A percentile compares a stretch with the other conserved stretches of the same genome.
phyloP scores from a whole-genome alignment of 2,329 filamentous ascomycete species.

The Lachnellula occidentalis region DNA sequence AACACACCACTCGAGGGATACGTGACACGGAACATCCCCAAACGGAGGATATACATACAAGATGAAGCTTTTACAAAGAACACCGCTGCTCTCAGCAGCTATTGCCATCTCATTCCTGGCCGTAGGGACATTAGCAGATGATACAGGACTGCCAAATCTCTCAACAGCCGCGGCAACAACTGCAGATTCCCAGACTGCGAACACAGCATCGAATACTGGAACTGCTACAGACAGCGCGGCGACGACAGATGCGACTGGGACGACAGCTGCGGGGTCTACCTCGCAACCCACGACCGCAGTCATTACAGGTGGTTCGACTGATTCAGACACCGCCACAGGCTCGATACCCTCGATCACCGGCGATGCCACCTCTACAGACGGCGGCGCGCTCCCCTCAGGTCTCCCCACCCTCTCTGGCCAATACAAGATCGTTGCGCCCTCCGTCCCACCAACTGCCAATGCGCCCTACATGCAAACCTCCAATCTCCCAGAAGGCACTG shows the following conservation, averaged over 20 bases:
- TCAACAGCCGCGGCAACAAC: slow-evolving; percentile 22
- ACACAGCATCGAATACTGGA: slow-evolving; percentile 16
- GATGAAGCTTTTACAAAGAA: slow-evolving; percentile 18
- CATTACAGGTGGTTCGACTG: slow-evolving; percentile 16
- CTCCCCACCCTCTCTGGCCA: slow-evolving; percentile 52
- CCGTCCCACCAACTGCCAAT: slow-evolving; percentile 74
- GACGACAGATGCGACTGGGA: not conserved
- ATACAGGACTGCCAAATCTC: slow-evolving; percentile 16
- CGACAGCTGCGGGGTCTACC: not conserved
- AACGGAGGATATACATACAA: slow-evolving; percentile 5
- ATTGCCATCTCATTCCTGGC: slow-evolving; percentile 17
- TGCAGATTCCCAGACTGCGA: slow-evolving; percentile 3
- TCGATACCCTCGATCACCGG: slow-evolving; percentile 14
- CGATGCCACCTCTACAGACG: slow-evolving; percentile 4
- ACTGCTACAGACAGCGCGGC: slow-evolving; percentile 9
- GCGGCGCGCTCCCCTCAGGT: slow-evolving; percentile 13
- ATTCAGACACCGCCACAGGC: not conserved
- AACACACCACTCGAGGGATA: slow-evolving; percentile 1
- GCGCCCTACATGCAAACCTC: slow-evolving; percentile 93
- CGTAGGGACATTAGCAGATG: slow-evolving; percentile 12
- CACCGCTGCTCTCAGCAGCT: slow-evolving; percentile 13
- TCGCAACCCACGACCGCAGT: slow-evolving; percentile 3
- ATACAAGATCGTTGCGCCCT: slow-evolving; percentile 62
- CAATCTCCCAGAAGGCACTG: slow-evolving; percentile 79
- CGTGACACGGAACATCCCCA: not conserved